Percentiles rank a stretch among this genome's conserved stretches.
These are phyloP conservation scores for Starmerella apicola DNA, from an alignment of 805 yeast species.

Conservation along the genomic window DNA sequence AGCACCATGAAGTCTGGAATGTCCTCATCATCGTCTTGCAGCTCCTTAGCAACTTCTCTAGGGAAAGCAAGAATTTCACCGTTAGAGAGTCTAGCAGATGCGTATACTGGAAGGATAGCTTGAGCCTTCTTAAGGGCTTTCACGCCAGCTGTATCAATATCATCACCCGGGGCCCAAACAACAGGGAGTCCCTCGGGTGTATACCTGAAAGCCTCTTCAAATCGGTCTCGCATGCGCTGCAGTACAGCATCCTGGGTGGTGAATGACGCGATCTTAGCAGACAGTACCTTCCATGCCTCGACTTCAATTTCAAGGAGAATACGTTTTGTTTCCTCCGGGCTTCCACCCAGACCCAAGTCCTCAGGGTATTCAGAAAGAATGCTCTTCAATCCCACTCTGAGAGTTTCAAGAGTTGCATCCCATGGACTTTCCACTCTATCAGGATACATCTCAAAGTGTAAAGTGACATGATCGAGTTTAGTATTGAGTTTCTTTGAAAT, in stretches of 20 bases:
- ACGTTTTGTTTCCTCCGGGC: conserved; percentile 31
- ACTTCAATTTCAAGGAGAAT: conserved; percentile 36
- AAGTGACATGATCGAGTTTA: conserved; percentile 27
- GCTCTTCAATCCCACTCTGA: conserved; percentile 29
- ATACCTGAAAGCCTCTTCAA: conserved; percentile 73
- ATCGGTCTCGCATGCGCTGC: conserved; percentile 56
- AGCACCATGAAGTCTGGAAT: conserved; percentile 35
- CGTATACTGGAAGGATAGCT: conserved; percentile 44
- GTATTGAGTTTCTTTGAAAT: conserved; percentile 28
- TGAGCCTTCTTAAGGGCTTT: conserved; percentile 49
- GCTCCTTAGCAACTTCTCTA: conserved; percentile 45
- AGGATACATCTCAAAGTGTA: conserved; percentile 28
- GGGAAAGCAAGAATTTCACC: conserved; percentile 32
- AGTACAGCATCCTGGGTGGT: conserved; percentile 55
- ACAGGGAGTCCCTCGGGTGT: conserved; percentile 74
- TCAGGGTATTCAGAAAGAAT: conserved; percentile 26
- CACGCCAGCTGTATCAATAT: conserved; percentile 54
- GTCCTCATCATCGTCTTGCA: conserved; percentile 29
- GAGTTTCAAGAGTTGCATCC: conserved; percentile 43
- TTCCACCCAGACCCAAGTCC: conserved; percentile 50
- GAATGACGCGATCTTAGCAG: conserved; percentile 46
- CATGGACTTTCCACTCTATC: conserved; percentile 47
- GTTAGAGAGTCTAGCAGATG: conserved; percentile 36
- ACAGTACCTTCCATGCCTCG: conserved; percentile 54
- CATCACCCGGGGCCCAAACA: conserved; percentile 61